phyloP scores from a whole-genome alignment of 208 protist species.

The Leishmania martiniquensis region DNA sequence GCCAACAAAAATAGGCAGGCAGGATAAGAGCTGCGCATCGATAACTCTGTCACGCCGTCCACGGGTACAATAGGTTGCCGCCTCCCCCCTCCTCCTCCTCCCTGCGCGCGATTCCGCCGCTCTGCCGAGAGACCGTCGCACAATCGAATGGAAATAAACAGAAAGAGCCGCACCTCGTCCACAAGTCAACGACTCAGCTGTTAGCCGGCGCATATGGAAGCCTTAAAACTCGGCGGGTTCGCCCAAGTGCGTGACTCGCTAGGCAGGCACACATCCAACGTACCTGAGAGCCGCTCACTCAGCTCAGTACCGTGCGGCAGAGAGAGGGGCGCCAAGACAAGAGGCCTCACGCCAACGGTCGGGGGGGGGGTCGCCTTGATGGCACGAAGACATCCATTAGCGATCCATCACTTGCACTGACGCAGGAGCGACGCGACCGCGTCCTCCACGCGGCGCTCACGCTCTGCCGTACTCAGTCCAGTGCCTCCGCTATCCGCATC shows the following conservation, averaged over 20 bases:
- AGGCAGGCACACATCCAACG: background rate
- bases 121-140: no score
- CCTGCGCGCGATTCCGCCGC: no score
- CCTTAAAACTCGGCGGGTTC: no score
- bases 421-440: slow-evolving; percentile 20
- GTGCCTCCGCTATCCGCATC: background rate
- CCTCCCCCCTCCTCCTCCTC: background rate
- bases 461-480: slow-evolving; percentile 6
- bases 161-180: no score
- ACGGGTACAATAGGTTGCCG: background rate
- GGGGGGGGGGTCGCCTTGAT: background rate
- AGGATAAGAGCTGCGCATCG: background rate
- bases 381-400: background rate
- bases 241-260: background rate
- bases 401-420: slow-evolving; percentile 15
- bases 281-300: background rate
- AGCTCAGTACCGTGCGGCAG: background rate
- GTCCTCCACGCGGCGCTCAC: slow-evolving; percentile 12
- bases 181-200: no score
- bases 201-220: no score
- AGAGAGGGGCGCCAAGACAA: background rate
- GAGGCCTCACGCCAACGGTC: background rate
- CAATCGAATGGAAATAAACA: no score
- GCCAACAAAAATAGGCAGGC: background rate
- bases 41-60: background rate